Evolutionary conservation across 257 asterid genomes (phyloP), one percentile per base, ranked within the genome.

Genomic region (Salvia hispanica): DNA sequence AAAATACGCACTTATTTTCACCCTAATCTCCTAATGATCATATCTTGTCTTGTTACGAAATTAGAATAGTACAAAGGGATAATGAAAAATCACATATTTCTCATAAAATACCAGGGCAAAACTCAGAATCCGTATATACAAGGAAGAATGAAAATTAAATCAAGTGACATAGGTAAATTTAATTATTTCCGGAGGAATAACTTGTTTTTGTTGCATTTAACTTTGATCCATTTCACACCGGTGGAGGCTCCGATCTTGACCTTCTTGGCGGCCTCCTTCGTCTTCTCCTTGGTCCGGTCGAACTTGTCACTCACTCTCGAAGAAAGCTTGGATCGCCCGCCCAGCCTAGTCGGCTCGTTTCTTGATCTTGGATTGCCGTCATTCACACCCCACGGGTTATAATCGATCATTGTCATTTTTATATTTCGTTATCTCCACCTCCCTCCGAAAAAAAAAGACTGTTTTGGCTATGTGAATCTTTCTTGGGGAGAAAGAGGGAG

Each of bases 241-340:
- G 69, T 47, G 65, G 82, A 70, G 39, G 82, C 82, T 25, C 82
- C 83, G 6, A 48, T 40, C 56, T 78, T 78, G 52, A 78, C 77
- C 67, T 79, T 79, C 66, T 67, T 74, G 57, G 73, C 83, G 2
- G 74, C 78, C 47, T 37, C 75, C 73, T 77, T 77, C 1, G 81
- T 67, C 44, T 77, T 77, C 72, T 66, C 80, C 76, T 71, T 76
- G 6, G 76, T 70, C 47, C 69, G 77, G 46, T 71, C 77, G 51
- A 78, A 62, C 54, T 62, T 66, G 34, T 58, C 60, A 58, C 76
- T 72, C n/a, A 79, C 64, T 46, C 75, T 58, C 3, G 68, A 53
- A 37, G 78, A 62, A 3, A 79, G 77, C 75, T 74, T 71, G 9
- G 83, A 67, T 1, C 75, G 73, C 8, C 70, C 76, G 2, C 78